Evolutionary conservation across 192 early-diverging fungal genomes (phyloP).

Genomic region (Entophlyctis luteolus): DNA sequence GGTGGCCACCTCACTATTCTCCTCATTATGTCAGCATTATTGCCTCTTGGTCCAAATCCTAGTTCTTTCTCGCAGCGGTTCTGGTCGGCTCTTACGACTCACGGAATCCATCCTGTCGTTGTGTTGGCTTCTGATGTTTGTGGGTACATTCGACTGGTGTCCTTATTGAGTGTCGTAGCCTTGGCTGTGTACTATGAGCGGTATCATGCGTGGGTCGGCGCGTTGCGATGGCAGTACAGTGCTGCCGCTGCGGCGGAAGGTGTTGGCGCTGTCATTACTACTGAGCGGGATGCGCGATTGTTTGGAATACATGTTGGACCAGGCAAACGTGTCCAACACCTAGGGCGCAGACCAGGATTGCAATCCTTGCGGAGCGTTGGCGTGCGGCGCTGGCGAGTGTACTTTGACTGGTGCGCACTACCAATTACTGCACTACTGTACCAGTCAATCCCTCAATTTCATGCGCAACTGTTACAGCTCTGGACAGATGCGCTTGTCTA

Average conservation of each 20-base stretch:
- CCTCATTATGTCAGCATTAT: conserved; percentile 7
- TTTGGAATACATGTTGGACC: background rate
- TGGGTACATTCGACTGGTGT: conserved; percentile 25
- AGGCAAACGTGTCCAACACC: conserved; percentile 27
- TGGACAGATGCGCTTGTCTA: conserved; percentile 34
- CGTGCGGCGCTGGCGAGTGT: background rate
- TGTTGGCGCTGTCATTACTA: conserved; percentile 9
- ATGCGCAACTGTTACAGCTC: conserved; percentile 31
- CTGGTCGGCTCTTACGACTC: conserved; percentile 22
- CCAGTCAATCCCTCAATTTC: conserved; percentile 30
- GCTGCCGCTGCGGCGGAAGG: no score
- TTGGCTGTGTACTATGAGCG: conserved; percentile 29
- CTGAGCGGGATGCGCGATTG: conserved; percentile 2
- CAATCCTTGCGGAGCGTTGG: background rate
- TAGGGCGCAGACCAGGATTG: conserved; percentile 20
- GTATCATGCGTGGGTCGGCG: conserved; percentile 33
- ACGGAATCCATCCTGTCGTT: conserved; percentile 37
- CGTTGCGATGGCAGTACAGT: conserved; percentile 25
- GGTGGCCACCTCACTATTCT: conserved; percentile 28
- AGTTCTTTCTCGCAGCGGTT: conserved; percentile 1
- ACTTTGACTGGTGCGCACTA: background rate
- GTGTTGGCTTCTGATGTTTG: conserved; percentile 17
- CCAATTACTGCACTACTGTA: conserved; percentile 24
- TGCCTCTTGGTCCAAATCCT: conserved; percentile 15
- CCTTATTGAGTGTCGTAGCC: conserved; percentile 19